A percentile compares a stretch with the other conserved stretches of the same genome.
phyloP scores from a whole-genome alignment of 1,284 basidiomycete species.

The Cystobasidium slooffiae region DNA sequence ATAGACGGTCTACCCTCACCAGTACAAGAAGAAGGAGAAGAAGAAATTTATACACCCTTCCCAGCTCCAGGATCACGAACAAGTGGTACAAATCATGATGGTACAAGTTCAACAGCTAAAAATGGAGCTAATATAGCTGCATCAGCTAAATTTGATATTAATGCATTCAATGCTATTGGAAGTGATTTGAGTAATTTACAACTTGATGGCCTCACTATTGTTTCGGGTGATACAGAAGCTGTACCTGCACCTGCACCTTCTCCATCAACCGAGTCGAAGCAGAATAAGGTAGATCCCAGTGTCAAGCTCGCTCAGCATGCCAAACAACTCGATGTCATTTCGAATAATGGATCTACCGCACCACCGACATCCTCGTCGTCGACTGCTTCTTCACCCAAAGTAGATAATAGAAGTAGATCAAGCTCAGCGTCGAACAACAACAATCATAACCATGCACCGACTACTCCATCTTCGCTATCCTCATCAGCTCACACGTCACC shows the following conservation, averaged over 20 bases:
- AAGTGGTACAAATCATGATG: too few species aligned
- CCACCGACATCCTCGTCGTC: background rate
- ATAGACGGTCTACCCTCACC: conserved; percentile 38
- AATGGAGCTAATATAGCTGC: conserved; percentile 3
- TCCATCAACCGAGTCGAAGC: background rate
- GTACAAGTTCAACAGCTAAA: too few species aligned
- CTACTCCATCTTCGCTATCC: background rate
- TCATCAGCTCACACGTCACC: conserved; percentile 20
- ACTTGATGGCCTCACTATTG: conserved; percentile 12
- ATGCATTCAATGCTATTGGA: conserved; percentile 29
- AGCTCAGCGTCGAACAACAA: background rate
- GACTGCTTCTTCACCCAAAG: background rate
- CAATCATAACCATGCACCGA: background rate
- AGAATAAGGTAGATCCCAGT: background rate
- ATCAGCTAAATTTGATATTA: conserved; percentile 19
- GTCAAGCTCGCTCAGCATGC: conserved; percentile 19
- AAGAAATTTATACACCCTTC: conserved; percentile 16
- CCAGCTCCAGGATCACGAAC: background rate
- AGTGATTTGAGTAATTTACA: conserved; percentile 8
- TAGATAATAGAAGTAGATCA: conserved; percentile 2
- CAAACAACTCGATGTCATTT: background rate
- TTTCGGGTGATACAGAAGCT: conserved; percentile 10
- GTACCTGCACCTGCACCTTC: background rate
- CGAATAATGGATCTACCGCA: background rate
- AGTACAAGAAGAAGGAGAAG: conserved; percentile 33